Evolutionary conservation across 441 rosid species (phyloP).

Genomic region (Euphorbia celastroides): DNA sequence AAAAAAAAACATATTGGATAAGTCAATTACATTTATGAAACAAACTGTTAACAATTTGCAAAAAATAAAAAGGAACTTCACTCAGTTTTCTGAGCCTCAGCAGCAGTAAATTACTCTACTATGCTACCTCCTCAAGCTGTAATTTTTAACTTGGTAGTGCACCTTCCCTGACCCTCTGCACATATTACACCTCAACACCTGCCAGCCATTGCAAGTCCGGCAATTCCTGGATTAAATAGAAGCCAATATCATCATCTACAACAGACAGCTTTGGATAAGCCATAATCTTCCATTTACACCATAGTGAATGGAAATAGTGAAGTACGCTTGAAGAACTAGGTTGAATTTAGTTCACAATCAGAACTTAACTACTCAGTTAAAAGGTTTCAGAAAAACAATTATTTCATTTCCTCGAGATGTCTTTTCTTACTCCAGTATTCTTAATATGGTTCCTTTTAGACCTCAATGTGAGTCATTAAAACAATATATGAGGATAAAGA

Average conservation of each 20-base stretch:
- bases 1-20: neutral
- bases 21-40: neutral
- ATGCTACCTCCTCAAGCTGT: slow-evolving; percentile 63
- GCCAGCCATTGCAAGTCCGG: slow-evolving; percentile 84
- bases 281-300: neutral
- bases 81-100: neutral
- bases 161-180: slow-evolving; percentile 90
- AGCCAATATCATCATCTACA: slow-evolving; percentile 15
- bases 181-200: slow-evolving; percentile 74
- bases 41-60: neutral
- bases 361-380: neutral
- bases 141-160: slow-evolving; percentile 72
- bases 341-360: neutral
- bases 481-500: neutral
- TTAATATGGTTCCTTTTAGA: neutral
- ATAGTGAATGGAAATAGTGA: slow-evolving; percentile 3
- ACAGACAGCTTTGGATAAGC: neutral
- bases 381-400: neutral
- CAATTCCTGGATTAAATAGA: slow-evolving; percentile 54
- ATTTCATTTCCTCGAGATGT: neutral
- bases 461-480: neutral
- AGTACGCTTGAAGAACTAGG: neutral
- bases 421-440: neutral
- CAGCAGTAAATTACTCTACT: neutral
- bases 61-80: neutral